Evolutionary conservation across 2,329 filamentous ascomycete genomes (phyloP).

Genomic region (Aspergillus jensenii): DNA sequence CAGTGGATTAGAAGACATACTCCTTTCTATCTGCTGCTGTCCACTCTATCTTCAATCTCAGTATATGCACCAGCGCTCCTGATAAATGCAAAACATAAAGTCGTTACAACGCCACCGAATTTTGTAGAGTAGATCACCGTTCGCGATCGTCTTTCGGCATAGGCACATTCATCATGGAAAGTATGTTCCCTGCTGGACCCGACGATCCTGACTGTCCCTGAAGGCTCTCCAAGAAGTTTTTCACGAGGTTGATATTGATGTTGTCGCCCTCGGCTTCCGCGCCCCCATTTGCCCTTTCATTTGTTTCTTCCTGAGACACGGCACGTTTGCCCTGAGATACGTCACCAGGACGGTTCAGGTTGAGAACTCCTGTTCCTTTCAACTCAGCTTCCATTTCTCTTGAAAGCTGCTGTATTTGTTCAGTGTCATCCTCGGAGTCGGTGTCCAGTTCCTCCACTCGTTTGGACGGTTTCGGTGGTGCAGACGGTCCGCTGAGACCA

Average conservation of each 20-base stretch:
- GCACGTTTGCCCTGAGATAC: conserved; percentile 17
- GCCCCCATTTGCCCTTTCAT: conserved; percentile 20
- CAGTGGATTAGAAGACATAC: not conserved
- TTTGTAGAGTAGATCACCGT: conserved; percentile 5
- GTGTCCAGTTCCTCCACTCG: conserved; percentile 52
- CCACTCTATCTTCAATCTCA: not conserved
- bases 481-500: conserved; percentile 22
- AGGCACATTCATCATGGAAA: conserved; percentile 80
- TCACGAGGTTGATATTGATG: conserved; percentile 82
- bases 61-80: not conserved
- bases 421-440: conserved; percentile 57
- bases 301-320: conserved; percentile 32
- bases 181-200: conserved; percentile 82
- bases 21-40: not conserved
- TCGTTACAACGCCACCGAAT: not conserved
- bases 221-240: conserved; percentile 89
- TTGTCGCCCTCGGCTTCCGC: conserved; percentile 57
- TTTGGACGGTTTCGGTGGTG: conserved; percentile 23
- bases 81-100: not conserved
- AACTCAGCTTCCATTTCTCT: conserved; percentile 51
- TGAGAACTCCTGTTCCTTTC: conserved; percentile 44
- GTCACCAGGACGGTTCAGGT: conserved; percentile 33
- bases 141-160: conserved; percentile 72
- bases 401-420: conserved; percentile 50
- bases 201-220: conserved; percentile 83